Conservation (phyloP, 1,139 yeast genomes). For the Yamadazyma triangularis region DNA sequence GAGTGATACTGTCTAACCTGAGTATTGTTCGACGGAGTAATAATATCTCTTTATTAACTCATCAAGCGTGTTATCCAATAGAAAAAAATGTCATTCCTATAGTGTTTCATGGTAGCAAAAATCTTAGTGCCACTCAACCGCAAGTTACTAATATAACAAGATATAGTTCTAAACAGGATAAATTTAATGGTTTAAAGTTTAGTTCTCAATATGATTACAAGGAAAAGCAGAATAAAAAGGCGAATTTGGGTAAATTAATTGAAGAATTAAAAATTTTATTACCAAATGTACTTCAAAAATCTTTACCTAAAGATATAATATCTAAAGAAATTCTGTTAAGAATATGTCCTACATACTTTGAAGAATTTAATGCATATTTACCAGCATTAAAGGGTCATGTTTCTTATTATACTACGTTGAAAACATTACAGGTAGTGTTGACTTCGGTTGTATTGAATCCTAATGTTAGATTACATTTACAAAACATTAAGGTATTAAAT, state of each 20-base stretch:
- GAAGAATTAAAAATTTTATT: slow-evolving; percentile 48
- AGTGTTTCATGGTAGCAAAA: too few species aligned
- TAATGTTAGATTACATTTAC: slow-evolving; percentile 46
- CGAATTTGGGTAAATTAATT: slow-evolving; percentile 60
- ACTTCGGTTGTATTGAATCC: slow-evolving; percentile 53
- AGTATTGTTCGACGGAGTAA: too few species aligned
- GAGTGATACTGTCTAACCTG: too few species aligned
- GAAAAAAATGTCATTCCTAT: too few species aligned
- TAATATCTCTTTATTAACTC: too few species aligned
- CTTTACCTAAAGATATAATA: slow-evolving; percentile 47
- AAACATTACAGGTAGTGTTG: slow-evolving; percentile 50
- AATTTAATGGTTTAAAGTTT: too few species aligned
- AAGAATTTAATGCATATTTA: slow-evolving; percentile 44
- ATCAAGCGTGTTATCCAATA: too few species aligned
- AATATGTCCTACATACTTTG: slow-evolving; percentile 56
- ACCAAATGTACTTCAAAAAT: slow-evolving; percentile 50
- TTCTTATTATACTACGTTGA: slow-evolving; percentile 51
- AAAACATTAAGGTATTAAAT: slow-evolving; percentile 25
- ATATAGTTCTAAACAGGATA: too few species aligned
- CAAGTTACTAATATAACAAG: too few species aligned
- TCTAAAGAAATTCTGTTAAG: slow-evolving; percentile 53
- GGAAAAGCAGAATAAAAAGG: too few species aligned
- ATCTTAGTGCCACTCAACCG: too few species aligned
- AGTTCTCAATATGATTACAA: too few species aligned
- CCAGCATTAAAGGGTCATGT: slow-evolving; percentile 61